Base-by-base conservation (phyloP, 257 asterid species). In the Fraxinus cuspidata region DNA sequence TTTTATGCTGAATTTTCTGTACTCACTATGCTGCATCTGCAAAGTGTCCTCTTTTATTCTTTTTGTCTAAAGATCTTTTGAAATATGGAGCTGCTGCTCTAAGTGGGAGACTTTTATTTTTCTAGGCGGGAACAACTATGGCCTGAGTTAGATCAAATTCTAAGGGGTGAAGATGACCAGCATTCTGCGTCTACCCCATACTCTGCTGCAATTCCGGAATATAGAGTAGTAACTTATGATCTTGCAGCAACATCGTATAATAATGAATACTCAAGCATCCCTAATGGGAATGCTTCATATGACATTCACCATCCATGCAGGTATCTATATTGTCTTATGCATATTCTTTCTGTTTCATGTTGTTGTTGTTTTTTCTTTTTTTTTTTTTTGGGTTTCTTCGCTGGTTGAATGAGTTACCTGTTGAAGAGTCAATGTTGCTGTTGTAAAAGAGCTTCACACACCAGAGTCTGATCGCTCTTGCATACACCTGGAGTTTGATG, bases 301-400 rank as follows among this genome's bases (percentile, higher is more conserved):
- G 96, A 91, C 81, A 82, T 89, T 76, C 96, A 91, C 80, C 96
- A 89, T 79, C 96, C 96, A 72, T 91, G 96, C 96, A 81, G 88
- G 96, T 91, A 84, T 66, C 25, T 25, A 47, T 44, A 37, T 71
- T 70, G 53, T 63, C 31, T 75, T 51, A 29, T 58, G 19, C 37
- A 64, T 72, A 12, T 71, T 56, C 66, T 58, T 37, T 47, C 23
- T 51, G 65, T 38, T 78, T 32, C 42, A 42, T n/a, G n/a, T n/a
- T n/a, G n/a, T n/a, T n/a, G n/a, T n/a, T n/a, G n/a, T n/a, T n/a
- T n/a, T n/a, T n/a, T n/a, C 15, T 37, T 38, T 70, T 75, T 81
- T 76, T 21, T 74, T 72, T 69, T 69, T 75, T 76, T n/a, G n/a
- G 69, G 56, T 35, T 44, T 78, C 80, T 67, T 12, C 21, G 0